phyloP scores from a whole-genome alignment of 2,329 filamentous ascomycete genomes.

The Raffaelea deltoideospora region DNA sequence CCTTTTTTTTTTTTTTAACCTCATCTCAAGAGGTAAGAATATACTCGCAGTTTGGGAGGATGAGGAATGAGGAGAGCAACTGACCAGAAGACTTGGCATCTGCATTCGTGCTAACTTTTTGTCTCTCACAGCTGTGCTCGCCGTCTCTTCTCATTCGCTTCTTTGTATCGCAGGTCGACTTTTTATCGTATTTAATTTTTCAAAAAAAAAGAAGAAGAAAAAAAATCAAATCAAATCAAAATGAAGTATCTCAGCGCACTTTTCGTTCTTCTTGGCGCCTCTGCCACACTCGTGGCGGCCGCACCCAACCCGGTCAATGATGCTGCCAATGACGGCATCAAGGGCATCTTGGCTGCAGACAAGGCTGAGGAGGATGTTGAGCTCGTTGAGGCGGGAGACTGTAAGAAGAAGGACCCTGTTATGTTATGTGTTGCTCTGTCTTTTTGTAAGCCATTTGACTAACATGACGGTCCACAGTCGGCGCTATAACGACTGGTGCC shows the following conservation, averaged over 20 bases:
- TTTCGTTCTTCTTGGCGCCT: conserved; percentile 7
- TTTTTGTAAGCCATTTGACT: neutral
- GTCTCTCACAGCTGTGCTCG: conserved; percentile 4
- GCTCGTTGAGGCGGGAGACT: conserved; percentile 6
- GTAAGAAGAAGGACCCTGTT: neutral
- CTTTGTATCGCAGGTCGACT: conserved; percentile 4
- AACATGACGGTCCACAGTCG: conserved; percentile 2
- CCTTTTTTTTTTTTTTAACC: neutral
- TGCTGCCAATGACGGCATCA: conserved; percentile 4
- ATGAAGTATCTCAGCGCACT: conserved; percentile 9
- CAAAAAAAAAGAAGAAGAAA: too few relatives aligned
- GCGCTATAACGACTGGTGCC: conserved; percentile 7
- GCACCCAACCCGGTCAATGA: conserved; percentile 6
- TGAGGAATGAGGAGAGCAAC: too few relatives aligned
- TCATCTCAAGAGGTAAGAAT: too few relatives aligned
- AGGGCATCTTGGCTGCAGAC: conserved; percentile 3
- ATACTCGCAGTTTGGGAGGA: too few relatives aligned
- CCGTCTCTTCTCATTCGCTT: neutral
- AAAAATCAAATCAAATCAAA: neutral
- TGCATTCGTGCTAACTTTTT: neutral
- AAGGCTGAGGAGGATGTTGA: conserved; percentile 5
- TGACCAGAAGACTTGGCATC: neutral
- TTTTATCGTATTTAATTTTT: neutral
- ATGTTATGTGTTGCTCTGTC: neutral
- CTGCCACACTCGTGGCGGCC: conserved; percentile 6